A percentile compares a stretch with the other conserved stretches of the same genome.
Evolutionary conservation across 208 protist genomes (phyloP).

Genomic region (Trypanosoma melophagium): DNA sequence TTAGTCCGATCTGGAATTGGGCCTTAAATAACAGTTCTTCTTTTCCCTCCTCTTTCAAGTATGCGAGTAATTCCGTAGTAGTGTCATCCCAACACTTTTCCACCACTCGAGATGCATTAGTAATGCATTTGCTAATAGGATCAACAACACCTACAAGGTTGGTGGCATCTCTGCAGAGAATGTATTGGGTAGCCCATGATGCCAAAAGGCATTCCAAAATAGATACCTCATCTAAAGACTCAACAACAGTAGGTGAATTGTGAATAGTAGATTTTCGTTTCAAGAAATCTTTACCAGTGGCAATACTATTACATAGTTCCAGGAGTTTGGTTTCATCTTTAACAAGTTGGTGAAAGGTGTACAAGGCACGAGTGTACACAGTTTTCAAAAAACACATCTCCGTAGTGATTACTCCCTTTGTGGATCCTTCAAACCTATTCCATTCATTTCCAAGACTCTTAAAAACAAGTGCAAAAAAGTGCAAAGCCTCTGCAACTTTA

Average conservation of each 20-base stretch:
- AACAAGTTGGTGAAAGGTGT: slow-evolving; percentile 9
- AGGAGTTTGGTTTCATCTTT: background rate
- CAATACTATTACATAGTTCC: slow-evolving; percentile 1
- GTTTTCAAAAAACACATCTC: background rate
- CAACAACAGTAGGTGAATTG: background rate
- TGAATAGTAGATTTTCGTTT: background rate
- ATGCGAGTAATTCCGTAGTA: background rate
- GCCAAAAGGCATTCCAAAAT: slow-evolving; percentile 15
- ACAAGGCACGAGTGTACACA: background rate
- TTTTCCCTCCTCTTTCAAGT: background rate
- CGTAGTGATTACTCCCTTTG: background rate
- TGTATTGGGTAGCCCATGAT: background rate
- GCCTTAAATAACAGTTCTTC: background rate
- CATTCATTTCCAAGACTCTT: slow-evolving; percentile 1
- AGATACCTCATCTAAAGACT: background rate
- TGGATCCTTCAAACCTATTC: background rate
- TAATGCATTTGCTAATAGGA: background rate
- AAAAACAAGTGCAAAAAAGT: slow-evolving; percentile 28
- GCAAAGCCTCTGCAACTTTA: slow-evolving; percentile 12
- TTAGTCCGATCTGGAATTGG: too few relatives aligned
- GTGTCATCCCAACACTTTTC: background rate
- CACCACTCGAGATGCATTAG: background rate
- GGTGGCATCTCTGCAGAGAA: too few relatives aligned
- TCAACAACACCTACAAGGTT: background rate
- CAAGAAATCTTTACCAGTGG: background rate